Conservation (phyloP, 2,329 filamentous ascomycete genomes). For the Xylariaceae sp. region DNA sequence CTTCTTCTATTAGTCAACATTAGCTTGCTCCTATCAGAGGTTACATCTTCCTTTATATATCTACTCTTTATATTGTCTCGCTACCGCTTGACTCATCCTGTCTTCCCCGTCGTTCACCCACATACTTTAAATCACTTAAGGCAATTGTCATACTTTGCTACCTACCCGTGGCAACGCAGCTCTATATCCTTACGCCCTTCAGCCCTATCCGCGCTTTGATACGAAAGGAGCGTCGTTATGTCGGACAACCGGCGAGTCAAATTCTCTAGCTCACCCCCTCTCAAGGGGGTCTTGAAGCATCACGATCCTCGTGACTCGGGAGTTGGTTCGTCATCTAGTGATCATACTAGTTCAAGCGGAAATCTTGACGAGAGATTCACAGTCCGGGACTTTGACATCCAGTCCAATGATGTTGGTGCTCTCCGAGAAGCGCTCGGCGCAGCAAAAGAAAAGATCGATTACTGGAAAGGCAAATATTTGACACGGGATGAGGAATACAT, state of each 20-base stretch:
- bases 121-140: slow-evolving; percentile 18
- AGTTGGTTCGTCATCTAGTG: slow-evolving; percentile 41
- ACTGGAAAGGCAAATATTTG: slow-evolving; percentile 15
- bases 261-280: slow-evolving; percentile 26
- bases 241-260: slow-evolving; percentile 34
- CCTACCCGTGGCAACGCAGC: slow-evolving; percentile 9
- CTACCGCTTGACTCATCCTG: slow-evolving; percentile 20
- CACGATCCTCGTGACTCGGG: slow-evolving; percentile 35
- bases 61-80: not conserved
- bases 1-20: slow-evolving; percentile 11
- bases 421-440: slow-evolving; percentile 23
- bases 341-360: slow-evolving; percentile 36
- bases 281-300: slow-evolving; percentile 25
- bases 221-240: slow-evolving; percentile 24
- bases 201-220: not conserved
- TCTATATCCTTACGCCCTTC: slow-evolving; percentile 11
- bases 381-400: slow-evolving; percentile 23
- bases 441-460: slow-evolving; percentile 23
- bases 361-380: slow-evolving; percentile 39
- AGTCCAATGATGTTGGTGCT: slow-evolving; percentile 27
- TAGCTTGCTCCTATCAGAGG: slow-evolving; percentile 11
- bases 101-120: slow-evolving; percentile 11
- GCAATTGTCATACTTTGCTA: slow-evolving; percentile 13
- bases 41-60: slow-evolving; percentile 16
- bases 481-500: slow-evolving; percentile 16